A percentile compares a stretch with the other conserved stretches of the same genome.
Conservation (phyloP, 495 filamentous ascomycete species). For the Aspergillus taichungensis region DNA sequence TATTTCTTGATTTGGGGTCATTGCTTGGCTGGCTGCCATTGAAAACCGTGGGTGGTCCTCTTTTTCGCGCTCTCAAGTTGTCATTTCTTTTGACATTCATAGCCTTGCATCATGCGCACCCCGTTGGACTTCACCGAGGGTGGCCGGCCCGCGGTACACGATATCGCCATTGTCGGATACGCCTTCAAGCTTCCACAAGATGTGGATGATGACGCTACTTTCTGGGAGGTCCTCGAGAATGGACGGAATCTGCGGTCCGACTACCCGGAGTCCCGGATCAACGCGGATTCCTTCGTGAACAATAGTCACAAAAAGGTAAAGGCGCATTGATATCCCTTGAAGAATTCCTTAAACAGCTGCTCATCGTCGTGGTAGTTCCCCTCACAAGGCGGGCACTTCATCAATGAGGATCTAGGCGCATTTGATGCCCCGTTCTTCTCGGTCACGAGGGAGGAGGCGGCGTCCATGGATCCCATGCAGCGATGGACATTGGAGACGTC, state of each 20-base stretch:
- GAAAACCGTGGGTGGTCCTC: no score
- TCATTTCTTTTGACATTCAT: neutral
- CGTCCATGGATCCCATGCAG: conserved; percentile 50
- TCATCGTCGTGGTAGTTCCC: neutral
- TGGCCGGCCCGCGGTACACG: neutral
- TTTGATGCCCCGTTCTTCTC: conserved; percentile 43
- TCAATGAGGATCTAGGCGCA: conserved; percentile 21
- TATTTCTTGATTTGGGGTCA: no score
- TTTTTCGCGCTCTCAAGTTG: neutral
- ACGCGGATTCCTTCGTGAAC: conserved; percentile 14
- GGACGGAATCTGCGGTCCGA: conserved; percentile 25
- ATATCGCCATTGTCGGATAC: conserved; percentile 26
- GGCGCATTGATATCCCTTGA: no score
- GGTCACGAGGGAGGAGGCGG: conserved; percentile 43
- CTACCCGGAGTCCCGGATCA: conserved; percentile 22
- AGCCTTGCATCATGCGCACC: neutral
- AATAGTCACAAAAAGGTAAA: conserved; percentile 1
- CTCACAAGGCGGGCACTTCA: conserved; percentile 21
- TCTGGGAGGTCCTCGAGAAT: conserved; percentile 25
- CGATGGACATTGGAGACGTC: conserved; percentile 45
- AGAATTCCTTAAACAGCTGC: no score
- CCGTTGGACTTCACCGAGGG: neutral
- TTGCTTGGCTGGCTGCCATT: no score
- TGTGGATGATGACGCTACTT: conserved; percentile 18
- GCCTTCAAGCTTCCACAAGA: conserved; percentile 28